A percentile compares a stretch with the other conserved stretches of the same genome.
Evolutionary conservation across 306 rosid species (phyloP).

Genomic region (Prinsepia uniflora): DNA sequence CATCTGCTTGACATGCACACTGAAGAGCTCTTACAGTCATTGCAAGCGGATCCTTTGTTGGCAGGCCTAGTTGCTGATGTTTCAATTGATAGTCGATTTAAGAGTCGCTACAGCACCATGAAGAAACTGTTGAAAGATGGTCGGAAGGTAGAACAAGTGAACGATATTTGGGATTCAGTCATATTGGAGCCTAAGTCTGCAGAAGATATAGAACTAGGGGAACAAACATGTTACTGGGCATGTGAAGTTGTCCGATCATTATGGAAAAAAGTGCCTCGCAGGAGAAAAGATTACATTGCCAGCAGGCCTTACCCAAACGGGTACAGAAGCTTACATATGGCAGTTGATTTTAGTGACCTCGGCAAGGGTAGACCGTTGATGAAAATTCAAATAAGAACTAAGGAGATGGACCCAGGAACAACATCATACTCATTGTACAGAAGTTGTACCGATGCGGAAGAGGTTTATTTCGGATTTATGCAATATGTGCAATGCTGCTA

Average conservation of each 20-base stretch:
- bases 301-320: neutral
- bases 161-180: constrained; percentile 79
- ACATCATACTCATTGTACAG: constrained; percentile 95
- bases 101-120: constrained; percentile 90
- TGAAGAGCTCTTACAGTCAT: constrained; percentile 43
- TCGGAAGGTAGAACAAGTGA: constrained; percentile 68
- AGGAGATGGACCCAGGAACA: constrained; percentile 79
- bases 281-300: constrained; percentile 83
- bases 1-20: constrained; percentile 57
- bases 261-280: constrained; percentile 74
- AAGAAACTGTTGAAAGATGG: constrained; percentile 90
- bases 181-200: constrained; percentile 58
- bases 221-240: constrained; percentile 75
- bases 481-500: too few relatives aligned
- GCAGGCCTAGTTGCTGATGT: constrained; percentile 48
- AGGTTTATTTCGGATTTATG: constrained; percentile 28
- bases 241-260: constrained; percentile 48
- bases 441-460: constrained; percentile 82
- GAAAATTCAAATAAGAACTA: constrained; percentile 90
- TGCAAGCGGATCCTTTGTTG: constrained; percentile 48
- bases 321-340: neutral
- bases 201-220: constrained; percentile 41
- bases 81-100: constrained; percentile 63
- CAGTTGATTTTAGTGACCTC: neutral
- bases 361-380: constrained; percentile 51